Base-by-base conservation (phyloP, 2,329 filamentous ascomycete genomes). In the Aspergillus sp. region DNA sequence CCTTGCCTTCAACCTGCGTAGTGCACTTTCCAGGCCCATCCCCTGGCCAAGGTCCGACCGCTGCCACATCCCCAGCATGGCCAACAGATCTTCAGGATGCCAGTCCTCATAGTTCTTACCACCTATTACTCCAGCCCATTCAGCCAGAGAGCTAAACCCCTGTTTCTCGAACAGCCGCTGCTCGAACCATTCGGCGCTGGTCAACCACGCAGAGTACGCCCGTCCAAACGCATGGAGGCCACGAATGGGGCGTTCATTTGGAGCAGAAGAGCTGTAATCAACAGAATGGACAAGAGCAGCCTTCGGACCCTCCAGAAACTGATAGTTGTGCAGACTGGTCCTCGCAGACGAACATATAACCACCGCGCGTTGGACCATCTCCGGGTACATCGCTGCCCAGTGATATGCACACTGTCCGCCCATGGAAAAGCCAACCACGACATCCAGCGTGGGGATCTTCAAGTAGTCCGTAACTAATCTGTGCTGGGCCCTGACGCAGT, bases 211-310 rank as follows among this genome's bases (percentile, higher is more conserved):
- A 2, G 34, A 37, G n/a, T 37, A 37, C 4, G 34, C 34, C 3
- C 5, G n/a, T 5, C 34, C 34, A 3, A 37, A 37, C 0, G 34
- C 34, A 37, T 37, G 34, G 13, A 37, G 34, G 7, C 34, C 34
- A 0, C 34, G 12, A 7, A n/a, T 0, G 0, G 12, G 34, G 4
- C 6, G 15, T 7, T 0, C 34, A 3, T 7, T 3, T 15, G 0
- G 5, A 37, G 7, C 13, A n/a, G 27, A 30, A 30, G 27, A 24
- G 7, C 11, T 30, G 27, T 37, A 37, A 37, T 37, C 34, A n/a
- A 37, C 34, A 2, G 34, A 37, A n/a, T 37, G 12, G 4, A 37
- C 5, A 37, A 37, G 34, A 15, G 34, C 34, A 13, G 34, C 34
- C 15, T 37, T 37, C 0, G 34, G 34, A 0, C 34, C 34, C 34